These are phyloP conservation scores for Fusarium setosum DNA, from an alignment of 2,329 filamentous ascomycete species.

Conservation along the genomic window DNA sequence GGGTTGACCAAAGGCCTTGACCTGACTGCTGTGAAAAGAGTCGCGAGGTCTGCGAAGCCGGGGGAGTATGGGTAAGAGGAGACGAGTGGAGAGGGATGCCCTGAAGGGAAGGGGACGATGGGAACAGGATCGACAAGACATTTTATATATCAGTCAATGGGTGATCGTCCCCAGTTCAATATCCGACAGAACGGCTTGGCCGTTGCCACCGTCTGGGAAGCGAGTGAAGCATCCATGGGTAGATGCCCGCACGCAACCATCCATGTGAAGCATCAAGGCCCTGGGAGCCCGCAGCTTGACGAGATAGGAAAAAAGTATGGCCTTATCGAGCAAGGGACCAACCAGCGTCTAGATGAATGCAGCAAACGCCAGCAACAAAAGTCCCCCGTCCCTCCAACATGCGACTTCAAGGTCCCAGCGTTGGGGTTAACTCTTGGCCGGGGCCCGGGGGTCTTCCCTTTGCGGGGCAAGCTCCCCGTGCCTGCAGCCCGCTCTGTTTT, in stretches of 20 bases:
- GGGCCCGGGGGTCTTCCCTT: constrained; percentile 14
- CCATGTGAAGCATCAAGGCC: too few relatives aligned
- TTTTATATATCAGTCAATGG: constrained; percentile 29
- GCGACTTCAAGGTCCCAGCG: not conserved
- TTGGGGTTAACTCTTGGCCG: not conserved
- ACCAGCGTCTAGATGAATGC: too few relatives aligned
- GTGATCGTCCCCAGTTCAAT: not conserved
- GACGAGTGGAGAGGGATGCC: constrained; percentile 10
- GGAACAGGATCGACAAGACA: not conserved
- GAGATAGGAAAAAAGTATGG: constrained; percentile 16
- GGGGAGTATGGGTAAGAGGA: too few relatives aligned
- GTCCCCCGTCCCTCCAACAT: too few relatives aligned
- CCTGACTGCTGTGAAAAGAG: not conserved
- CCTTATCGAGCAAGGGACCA: constrained; percentile 21
- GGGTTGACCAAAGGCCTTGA: too few relatives aligned
- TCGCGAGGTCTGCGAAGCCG: not conserved
- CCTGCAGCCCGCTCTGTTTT: too few relatives aligned
- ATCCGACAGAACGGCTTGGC: constrained; percentile 27
- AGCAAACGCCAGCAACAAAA: constrained; percentile 25
- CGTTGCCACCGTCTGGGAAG: constrained; percentile 15
- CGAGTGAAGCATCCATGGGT: constrained; percentile 2
- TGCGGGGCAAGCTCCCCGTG: constrained; percentile 23
- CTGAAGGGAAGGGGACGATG: not conserved
- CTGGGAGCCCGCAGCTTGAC: too few relatives aligned
- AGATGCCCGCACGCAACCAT: constrained; percentile 3